These are phyloP conservation scores for Hordeum vulgare DNA, from an alignment of 176 grass and related monocot genomes.

Conservation along the genomic window MorexV3_pseudomolecules_assembly NC_058519.1:643471233-643471732, in stretches of 20 bases:
- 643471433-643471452: no score
- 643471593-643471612: background rate
- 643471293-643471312: background rate
- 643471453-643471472: no score
- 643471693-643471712: background rate
- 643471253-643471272: background rate
- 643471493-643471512: no score
- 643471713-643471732: background rate
- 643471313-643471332: background rate
- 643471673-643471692: no score
- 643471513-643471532: no score
- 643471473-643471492: background rate
- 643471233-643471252: background rate
- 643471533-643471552: background rate
- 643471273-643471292: background rate
- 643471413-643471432: no score
- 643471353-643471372: no score
- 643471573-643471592: background rate
- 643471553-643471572: background rate
- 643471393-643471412: no score
- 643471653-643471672: background rate
- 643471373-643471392: no score
- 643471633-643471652: background rate
- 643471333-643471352: no score
- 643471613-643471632: background rate